Conservation (phyloP, 495 filamentous ascomycete species). For the Darksidea phi region DNA sequence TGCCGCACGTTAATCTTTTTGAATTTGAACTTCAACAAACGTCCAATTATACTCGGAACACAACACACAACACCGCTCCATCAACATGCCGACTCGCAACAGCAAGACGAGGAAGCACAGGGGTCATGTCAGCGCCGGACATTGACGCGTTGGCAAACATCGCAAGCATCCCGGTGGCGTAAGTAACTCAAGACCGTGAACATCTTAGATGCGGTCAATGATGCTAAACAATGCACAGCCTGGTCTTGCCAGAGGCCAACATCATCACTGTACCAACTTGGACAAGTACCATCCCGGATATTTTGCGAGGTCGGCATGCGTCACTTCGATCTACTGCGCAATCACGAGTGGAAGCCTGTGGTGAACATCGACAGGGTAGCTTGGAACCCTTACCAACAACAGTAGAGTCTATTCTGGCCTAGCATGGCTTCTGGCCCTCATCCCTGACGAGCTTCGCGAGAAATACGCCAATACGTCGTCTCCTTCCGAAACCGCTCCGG, state of each 20-base stretch:
- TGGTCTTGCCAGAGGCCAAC: too few relatives aligned
- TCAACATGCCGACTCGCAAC: too few relatives aligned
- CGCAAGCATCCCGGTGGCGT: conserved; percentile 64
- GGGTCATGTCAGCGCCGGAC: conserved; percentile 88
- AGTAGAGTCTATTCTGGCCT: conserved; percentile 77
- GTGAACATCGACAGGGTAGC: conserved; percentile 77
- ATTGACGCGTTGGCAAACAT: conserved; percentile 54
- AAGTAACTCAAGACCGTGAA: too few relatives aligned
- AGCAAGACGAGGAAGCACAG: conserved; percentile 88
- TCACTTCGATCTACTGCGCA: conserved; percentile 86
- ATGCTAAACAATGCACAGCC: too few relatives aligned
- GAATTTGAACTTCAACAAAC: too few relatives aligned
- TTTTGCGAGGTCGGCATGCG: conserved; percentile 98
- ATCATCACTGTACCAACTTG: conserved; percentile 90
- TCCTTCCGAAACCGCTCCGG: conserved; percentile 77
- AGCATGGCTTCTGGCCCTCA: conserved; percentile 83
- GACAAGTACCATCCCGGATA: conserved; percentile 96
- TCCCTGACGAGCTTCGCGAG: conserved; percentile 79
- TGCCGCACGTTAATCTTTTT: too few relatives aligned
- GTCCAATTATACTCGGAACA: too few relatives aligned
- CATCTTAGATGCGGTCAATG: too few relatives aligned
- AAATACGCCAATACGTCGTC: conserved; percentile 62
- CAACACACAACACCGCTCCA: too few relatives aligned
- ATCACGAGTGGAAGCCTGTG: conserved; percentile 89
- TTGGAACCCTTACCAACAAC: conserved; percentile 46